Evolutionary conservation across 345 rosid species (phyloP).

Genomic region (Triadica sebifera): DNA sequence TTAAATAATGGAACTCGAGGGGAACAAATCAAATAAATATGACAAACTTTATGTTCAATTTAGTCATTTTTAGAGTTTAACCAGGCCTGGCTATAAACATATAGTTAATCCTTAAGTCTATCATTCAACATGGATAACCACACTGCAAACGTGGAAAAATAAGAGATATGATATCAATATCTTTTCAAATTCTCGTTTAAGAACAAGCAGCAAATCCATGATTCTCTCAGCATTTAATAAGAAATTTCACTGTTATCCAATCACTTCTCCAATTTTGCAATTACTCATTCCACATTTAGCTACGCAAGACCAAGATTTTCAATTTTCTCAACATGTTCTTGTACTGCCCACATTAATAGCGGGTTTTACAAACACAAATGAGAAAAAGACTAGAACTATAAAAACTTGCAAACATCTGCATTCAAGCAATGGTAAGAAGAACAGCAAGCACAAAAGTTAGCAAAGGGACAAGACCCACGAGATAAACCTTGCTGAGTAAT

Average conservation of each 20-base stretch:
- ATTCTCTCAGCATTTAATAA: too few relatives aligned
- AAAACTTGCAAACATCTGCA: slow-evolving; percentile 54
- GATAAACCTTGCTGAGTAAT: slow-evolving; percentile 61
- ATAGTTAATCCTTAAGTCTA: not conserved
- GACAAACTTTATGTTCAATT: not conserved
- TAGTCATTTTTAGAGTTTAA: too few relatives aligned
- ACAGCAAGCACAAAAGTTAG: slow-evolving; percentile 1
- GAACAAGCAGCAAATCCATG: too few relatives aligned
- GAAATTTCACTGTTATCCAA: too few relatives aligned
- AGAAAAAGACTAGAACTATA: not conserved
- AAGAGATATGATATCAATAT: too few relatives aligned
- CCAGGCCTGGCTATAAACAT: not conserved
- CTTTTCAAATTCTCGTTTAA: too few relatives aligned
- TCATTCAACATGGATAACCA: not conserved
- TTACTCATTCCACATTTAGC: not conserved
- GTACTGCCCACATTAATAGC: not conserved
- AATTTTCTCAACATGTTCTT: not conserved
- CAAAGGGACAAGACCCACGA: not conserved
- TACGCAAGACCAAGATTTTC: not conserved
- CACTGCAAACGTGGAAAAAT: not conserved
- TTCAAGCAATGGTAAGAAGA: slow-evolving; percentile 8
- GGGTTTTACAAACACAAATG: not conserved
- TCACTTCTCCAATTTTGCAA: too few relatives aligned
- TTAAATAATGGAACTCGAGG: not conserved
- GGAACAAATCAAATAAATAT: too few relatives aligned